Evolutionary conservation across 2,329 filamentous ascomycete genomes (phyloP).

Genomic region (Venturia aucupariae): DNA sequence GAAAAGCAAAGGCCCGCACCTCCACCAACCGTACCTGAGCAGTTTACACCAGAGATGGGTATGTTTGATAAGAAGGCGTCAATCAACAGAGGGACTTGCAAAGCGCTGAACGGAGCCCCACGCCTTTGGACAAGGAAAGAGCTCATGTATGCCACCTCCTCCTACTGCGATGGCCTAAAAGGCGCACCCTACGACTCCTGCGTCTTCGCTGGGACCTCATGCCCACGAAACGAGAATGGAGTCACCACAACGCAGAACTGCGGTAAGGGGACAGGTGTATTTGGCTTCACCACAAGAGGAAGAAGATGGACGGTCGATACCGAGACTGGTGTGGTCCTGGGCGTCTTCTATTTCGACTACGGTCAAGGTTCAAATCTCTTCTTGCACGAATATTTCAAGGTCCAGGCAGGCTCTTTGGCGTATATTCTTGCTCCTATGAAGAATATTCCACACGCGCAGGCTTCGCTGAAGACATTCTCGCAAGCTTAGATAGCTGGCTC

Average conservation of each 20-base stretch:
- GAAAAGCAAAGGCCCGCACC: constrained; percentile 1
- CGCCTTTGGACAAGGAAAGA: constrained; percentile 13
- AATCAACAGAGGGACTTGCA: constrained; percentile 8
- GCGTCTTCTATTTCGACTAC: constrained; percentile 14
- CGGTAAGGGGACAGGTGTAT: constrained; percentile 12
- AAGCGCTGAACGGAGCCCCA: neutral
- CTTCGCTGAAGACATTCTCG: constrained; percentile 5
- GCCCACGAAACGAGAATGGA: constrained; percentile 14
- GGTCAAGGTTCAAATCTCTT: neutral
- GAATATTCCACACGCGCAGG: constrained; percentile 8
- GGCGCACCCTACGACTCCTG: constrained; percentile 12
- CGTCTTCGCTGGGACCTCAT: constrained; percentile 1
- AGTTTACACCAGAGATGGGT: constrained; percentile 9
- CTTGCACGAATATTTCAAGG: constrained; percentile 14
- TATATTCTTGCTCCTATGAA: constrained; percentile 12
- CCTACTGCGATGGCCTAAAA: constrained; percentile 10
- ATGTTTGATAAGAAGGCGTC: neutral
- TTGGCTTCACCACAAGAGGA: constrained; percentile 5
- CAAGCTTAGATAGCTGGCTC: neutral
- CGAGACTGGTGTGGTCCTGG: constrained; percentile 13
- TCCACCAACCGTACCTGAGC: constrained; percentile 9
- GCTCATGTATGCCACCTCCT: constrained; percentile 11
- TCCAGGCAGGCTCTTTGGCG: constrained; percentile 6
- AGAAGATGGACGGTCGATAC: constrained; percentile 14
- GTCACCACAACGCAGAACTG: constrained; percentile 11